These are phyloP conservation scores for Halenospora varia DNA, from an alignment of 495 filamentous ascomycete species.

Conservation along the genomic window DNA sequence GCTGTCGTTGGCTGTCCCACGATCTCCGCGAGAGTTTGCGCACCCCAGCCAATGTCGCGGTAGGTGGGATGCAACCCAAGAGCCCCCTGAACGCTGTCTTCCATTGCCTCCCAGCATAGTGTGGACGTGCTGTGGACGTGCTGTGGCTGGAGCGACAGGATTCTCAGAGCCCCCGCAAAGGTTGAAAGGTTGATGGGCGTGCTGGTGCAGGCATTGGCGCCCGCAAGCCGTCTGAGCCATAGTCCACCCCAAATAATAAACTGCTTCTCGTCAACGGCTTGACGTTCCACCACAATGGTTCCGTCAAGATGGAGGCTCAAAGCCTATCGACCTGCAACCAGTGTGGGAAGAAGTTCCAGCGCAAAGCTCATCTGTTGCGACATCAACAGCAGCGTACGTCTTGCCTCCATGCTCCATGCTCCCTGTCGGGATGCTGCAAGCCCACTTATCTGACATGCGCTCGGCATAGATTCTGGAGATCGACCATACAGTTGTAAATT, in stretches of 20 bases:
- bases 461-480: slow-evolving; percentile 16
- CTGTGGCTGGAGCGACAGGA: background rate
- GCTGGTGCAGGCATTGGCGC: background rate
- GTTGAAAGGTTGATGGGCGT: background rate
- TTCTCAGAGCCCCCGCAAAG: background rate
- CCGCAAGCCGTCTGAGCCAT: background rate
- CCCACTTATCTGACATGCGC: slow-evolving; percentile 10
- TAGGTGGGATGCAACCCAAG: too few relatives aligned
- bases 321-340: slow-evolving; percentile 24
- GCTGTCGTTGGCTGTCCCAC: too few relatives aligned
- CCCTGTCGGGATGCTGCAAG: background rate
- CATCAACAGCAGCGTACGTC: slow-evolving; percentile 26
- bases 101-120: too few relatives aligned
- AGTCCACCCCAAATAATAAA: slow-evolving; percentile 12
- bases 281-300: slow-evolving; percentile 16
- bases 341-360: slow-evolving; percentile 26
- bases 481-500: slow-evolving; percentile 26
- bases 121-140: too few relatives aligned
- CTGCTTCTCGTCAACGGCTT: slow-evolving; percentile 2
- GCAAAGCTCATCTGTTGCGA: slow-evolving; percentile 25
- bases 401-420: background rate
- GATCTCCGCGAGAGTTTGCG: background rate
- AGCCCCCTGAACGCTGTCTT: background rate
- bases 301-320: slow-evolving; percentile 14
- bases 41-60: background rate